phyloP scores from a whole-genome alignment of 2,329 filamentous ascomycete species.

The Aspergillus fructus region DNA sequence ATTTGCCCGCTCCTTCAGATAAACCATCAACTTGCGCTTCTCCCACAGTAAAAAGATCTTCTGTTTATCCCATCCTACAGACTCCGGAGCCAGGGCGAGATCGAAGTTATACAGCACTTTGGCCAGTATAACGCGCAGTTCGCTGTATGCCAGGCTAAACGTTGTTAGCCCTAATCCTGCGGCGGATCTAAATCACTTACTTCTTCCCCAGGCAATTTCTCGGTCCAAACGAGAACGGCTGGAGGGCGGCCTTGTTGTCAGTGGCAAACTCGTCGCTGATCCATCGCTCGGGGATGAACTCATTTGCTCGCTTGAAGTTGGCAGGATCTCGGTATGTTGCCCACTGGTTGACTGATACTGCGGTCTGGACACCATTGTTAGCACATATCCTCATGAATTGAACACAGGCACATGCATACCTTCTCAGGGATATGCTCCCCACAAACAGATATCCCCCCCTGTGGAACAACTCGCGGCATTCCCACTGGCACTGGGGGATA shows the following conservation, averaged over 20 bases:
- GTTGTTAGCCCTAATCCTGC: background rate
- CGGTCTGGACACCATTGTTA: background rate
- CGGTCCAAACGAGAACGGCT: slow-evolving; percentile 12
- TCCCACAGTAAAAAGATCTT: slow-evolving; percentile 27
- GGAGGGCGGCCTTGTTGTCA: slow-evolving; percentile 8
- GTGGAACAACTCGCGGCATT: slow-evolving; percentile 34
- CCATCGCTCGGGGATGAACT: slow-evolving; percentile 15
- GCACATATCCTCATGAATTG: too few species aligned
- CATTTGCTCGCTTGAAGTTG: slow-evolving; percentile 14
- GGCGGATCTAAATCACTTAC: background rate
- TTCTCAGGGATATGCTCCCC: too few species aligned
- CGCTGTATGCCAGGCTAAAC: slow-evolving; percentile 11
- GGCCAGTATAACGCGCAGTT: slow-evolving; percentile 13
- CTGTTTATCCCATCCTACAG: slow-evolving; percentile 23
- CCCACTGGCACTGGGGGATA: slow-evolving; percentile 43
- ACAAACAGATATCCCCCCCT: slow-evolving; percentile 25
- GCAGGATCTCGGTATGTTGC: slow-evolving; percentile 3
- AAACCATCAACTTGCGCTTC: slow-evolving; percentile 22
- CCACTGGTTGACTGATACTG: background rate
- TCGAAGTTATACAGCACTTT: slow-evolving; percentile 23
- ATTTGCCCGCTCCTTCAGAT: background rate
- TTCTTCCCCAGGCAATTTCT: slow-evolving; percentile 15
- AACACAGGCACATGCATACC: too few species aligned
- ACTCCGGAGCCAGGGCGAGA: slow-evolving; percentile 14
- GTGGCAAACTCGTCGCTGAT: background rate